Base-by-base conservation (phyloP, 2,329 filamentous ascomycete genomes). In the Elsinoe fawcettii region DNA sequence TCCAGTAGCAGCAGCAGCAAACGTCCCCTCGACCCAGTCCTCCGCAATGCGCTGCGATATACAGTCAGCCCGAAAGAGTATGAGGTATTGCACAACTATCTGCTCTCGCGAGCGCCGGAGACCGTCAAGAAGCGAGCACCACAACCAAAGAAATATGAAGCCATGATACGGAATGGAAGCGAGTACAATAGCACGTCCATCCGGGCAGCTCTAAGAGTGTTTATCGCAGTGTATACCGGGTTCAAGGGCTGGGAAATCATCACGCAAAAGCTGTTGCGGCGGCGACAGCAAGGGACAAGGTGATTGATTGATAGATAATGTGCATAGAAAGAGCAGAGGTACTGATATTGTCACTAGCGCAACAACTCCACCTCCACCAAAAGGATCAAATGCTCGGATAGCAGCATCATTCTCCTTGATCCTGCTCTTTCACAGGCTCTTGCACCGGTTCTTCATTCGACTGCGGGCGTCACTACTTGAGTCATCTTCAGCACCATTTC, bases 371-470 rank as follows among this genome's bases (percentile, higher is more conserved):
- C 43, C 37, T 55, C 43, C 46, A 30, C 61, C 63, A 16, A 61
- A 60, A 44, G 63, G 66, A 61, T 78, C 85, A 0, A 86, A 87
- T 22, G 76, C 93, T 53, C 82, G 90, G 57, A 78, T 96, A 8
- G 92, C 90, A 0, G 76, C 91, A 7, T 93, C 90, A 0, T 79
- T 96, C 12, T 91, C 90, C 14, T 81, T 88, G 2, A 90, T 96
- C 61, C 80, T 97, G 18, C 82, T 97, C 43, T 82, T 95, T 60
- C 93, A 99, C 70, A 84, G 93, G 27, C 78, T 96, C 1, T 83
- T 97, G 23, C 90, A 92, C 73, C 88, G 92, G 59, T 96, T 97
- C 77, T 88, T 97, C 65, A 81, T 82, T 23, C 83, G 89, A 25
- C 76, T 97, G 43, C 85, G 92, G 49, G 78, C 81, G 1, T 89